These are phyloP conservation scores for Trichosphaerium sp. DNA, from an alignment of 78 protist species.

Conservation along the genomic window DNA sequence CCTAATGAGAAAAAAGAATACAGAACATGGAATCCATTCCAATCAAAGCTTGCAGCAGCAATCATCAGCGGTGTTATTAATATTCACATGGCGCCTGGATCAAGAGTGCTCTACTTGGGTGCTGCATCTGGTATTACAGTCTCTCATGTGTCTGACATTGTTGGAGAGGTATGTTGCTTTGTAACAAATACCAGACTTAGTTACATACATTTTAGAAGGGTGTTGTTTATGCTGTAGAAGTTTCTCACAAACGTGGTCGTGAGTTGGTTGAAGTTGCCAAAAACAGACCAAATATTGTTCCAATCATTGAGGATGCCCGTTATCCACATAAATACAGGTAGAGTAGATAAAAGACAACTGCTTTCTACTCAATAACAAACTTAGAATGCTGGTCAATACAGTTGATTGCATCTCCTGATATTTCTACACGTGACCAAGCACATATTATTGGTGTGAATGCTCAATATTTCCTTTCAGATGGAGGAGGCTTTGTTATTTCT, in stretches of 20 bases:
- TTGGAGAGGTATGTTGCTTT: conserved; percentile 80
- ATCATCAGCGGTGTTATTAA: conserved; percentile 91
- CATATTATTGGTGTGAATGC: conserved; percentile 97
- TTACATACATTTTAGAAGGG: conserved; percentile 62
- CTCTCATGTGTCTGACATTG: conserved; percentile 97
- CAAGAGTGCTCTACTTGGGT: conserved; percentile 98
- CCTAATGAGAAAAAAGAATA: conserved; percentile 97
- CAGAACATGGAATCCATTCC: conserved; percentile 99
- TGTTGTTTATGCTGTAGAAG: conserved; percentile 98
- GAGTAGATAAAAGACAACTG: no score
- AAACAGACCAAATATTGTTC: conserved; percentile 96
- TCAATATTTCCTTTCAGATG: conserved; percentile 95
- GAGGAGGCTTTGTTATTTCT: conserved; percentile 95
- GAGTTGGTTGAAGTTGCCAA: conserved; percentile 97
- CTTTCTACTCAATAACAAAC: neutral
- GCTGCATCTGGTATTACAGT: conserved; percentile 99
- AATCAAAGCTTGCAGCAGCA: conserved; percentile 98
- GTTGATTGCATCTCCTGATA: conserved; percentile 98
- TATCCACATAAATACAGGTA: conserved; percentile 85
- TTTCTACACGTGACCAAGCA: conserved; percentile 99
- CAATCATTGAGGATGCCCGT: conserved; percentile 99
- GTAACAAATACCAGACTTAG: neutral
- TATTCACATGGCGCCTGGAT: conserved; percentile 90
- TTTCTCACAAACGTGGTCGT: conserved; percentile 96
- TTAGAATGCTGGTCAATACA: conserved; percentile 96